phyloP scores from a whole-genome alignment of 495 filamentous ascomycete species.

The Daldinia caldariorum region DNA sequence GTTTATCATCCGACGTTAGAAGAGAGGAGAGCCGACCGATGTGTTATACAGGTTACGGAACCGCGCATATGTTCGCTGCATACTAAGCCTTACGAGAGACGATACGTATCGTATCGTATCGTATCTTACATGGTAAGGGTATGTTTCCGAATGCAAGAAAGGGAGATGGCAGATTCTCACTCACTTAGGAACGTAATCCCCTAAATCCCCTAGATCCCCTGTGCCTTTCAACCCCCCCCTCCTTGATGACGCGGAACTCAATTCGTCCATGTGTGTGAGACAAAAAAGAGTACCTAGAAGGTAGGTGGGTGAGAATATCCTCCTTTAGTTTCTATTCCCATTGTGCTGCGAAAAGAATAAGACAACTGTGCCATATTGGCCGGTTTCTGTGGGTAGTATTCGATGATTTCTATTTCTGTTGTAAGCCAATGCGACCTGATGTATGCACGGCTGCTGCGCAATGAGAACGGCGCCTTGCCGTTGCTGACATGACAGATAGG shows the following conservation, averaged over 20 bases:
- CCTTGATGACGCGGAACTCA: constrained; percentile 4
- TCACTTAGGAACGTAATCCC: background rate
- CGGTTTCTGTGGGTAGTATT: constrained; percentile 2
- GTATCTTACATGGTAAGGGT: constrained; percentile 13
- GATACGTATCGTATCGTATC: background rate
- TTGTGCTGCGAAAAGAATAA: constrained; percentile 7
- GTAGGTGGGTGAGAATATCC: constrained; percentile 15
- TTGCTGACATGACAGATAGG: constrained; percentile 10
- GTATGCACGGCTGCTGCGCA: constrained; percentile 33
- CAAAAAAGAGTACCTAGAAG: background rate
- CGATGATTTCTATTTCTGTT: constrained; percentile 42
- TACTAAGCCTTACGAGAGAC: constrained; percentile 42
- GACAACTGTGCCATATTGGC: constrained; percentile 33
- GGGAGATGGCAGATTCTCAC: constrained; percentile 26
- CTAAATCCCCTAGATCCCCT: constrained; percentile 3
- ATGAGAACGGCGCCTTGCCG: constrained; percentile 25
- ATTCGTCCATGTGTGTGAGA: constrained; percentile 8
- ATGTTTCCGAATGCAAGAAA: constrained; percentile 9
- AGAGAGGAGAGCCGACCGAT: constrained; percentile 17
- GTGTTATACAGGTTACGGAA: constrained; percentile 19
- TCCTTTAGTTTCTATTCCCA: constrained; percentile 7
- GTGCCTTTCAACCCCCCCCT: constrained; percentile 6
- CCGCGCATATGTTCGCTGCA: constrained; percentile 40
- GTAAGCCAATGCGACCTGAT: constrained; percentile 29
- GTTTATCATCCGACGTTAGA: constrained; percentile 1